phyloP scores from a whole-genome alignment of 2,329 filamentous ascomycete genomes.

The Colletotrichum sp. region DNA sequence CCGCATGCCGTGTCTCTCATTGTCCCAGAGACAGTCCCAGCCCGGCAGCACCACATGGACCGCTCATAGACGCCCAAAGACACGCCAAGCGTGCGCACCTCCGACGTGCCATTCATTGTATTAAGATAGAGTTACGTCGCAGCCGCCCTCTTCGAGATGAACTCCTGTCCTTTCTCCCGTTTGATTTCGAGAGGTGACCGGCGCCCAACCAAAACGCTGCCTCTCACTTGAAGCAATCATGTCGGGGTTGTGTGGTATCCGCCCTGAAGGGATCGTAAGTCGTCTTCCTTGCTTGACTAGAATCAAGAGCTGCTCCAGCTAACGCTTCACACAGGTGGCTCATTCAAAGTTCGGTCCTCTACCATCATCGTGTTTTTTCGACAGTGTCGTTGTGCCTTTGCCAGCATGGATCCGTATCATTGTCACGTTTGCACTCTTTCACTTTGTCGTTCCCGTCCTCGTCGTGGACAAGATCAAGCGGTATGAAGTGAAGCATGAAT shows the following conservation, averaged over 20 bases:
- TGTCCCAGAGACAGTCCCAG: not conserved
- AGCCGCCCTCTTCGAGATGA: slow-evolving; percentile 7
- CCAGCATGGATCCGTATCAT: slow-evolving; percentile 27
- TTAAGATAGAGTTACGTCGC: slow-evolving; percentile 20
- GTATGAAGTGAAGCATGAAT: slow-evolving; percentile 10
- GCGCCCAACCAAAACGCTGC: not conserved
- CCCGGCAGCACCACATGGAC: slow-evolving; percentile 4
- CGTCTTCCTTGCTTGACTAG: not conserved
- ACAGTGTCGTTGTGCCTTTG: slow-evolving; percentile 26
- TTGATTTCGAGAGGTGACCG: slow-evolving; percentile 3
- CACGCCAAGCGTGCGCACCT: slow-evolving; percentile 1
- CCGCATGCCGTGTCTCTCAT: not conserved
- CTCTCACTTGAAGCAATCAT: slow-evolving; percentile 13
- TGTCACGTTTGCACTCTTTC: slow-evolving; percentile 23
- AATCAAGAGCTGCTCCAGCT: not conserved
- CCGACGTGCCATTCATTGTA: slow-evolving; percentile 15
- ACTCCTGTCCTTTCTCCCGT: slow-evolving; percentile 14
- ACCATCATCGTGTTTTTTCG: slow-evolving; percentile 32
- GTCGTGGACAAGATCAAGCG: slow-evolving; percentile 15
- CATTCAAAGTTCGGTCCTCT: slow-evolving; percentile 20
- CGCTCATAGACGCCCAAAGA: slow-evolving; percentile 11
- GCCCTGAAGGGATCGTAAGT: slow-evolving; percentile 21
- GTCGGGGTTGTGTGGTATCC: slow-evolving; percentile 18
- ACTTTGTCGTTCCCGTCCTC: slow-evolving; percentile 16
- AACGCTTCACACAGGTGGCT: not conserved